Evolutionary conservation across 148 eudicot genomes (phyloP).

Genomic region (Diospyros kaki): DNA sequence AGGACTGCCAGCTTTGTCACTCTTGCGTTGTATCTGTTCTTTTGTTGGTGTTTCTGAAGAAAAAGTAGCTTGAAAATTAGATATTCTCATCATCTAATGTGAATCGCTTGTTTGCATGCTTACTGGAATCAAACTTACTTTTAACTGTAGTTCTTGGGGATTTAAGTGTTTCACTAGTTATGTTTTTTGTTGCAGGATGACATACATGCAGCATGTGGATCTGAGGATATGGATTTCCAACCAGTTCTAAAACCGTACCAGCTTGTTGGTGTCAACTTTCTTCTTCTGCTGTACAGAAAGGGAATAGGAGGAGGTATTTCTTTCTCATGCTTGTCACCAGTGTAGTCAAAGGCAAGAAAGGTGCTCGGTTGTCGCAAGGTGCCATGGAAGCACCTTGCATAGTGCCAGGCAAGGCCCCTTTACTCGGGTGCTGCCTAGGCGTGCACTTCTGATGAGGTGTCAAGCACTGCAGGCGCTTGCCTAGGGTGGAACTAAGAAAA

Average conservation of each 20-base stretch:
- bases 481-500: too few relatives aligned
- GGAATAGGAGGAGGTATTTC: constrained; percentile 86
- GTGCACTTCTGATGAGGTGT: too few relatives aligned
- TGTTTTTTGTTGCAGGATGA: constrained; percentile 46
- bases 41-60: not conserved
- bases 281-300: constrained; percentile 76
- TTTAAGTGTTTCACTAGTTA: not conserved
- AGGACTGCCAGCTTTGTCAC: too few relatives aligned
- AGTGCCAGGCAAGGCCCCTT: too few relatives aligned
- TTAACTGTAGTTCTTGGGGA: not conserved
- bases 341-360: too few relatives aligned
- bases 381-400: too few relatives aligned
- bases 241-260: constrained; percentile 93
- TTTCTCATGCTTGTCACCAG: not conserved
- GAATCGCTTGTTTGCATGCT: not conserved
- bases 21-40: too few relatives aligned
- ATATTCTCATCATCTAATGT: not conserved
- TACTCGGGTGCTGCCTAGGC: too few relatives aligned
- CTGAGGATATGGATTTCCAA: constrained; percentile 56
- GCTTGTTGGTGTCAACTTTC: constrained; percentile 98
- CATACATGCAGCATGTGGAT: constrained; percentile 62
- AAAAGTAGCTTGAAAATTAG: not conserved
- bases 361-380: too few relatives aligned
- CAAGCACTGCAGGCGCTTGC: too few relatives aligned
- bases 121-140: not conserved